These are phyloP conservation scores for Schizosaccharomyces lindneri DNA, from an alignment of 805 yeast species.

Conservation along the genomic window DNA sequence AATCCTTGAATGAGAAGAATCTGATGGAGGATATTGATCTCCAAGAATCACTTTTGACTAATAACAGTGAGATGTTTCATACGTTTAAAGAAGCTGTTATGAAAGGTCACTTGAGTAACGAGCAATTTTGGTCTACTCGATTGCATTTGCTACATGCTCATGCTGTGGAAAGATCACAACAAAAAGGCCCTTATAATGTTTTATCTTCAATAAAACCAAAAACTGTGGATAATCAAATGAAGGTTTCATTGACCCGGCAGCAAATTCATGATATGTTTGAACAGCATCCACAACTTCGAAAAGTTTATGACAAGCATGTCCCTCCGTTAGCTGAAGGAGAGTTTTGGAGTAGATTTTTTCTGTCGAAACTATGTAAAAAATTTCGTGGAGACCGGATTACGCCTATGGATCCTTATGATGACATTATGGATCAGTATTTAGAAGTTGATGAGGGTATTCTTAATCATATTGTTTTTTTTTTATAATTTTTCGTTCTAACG, in stretches of 20 bases:
- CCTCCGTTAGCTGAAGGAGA: conserved; percentile 76
- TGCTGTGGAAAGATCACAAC: conserved; percentile 65
- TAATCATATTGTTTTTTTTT: conserved; percentile 1
- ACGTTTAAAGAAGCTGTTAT: conserved; percentile 77
- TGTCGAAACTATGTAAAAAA: conserved; percentile 65
- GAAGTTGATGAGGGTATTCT: conserved; percentile 25
- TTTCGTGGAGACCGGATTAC: conserved; percentile 71
- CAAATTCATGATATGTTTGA: conserved; percentile 72
- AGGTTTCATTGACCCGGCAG: conserved; percentile 75
- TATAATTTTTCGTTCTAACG: neutral
- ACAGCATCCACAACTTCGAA: conserved; percentile 75
- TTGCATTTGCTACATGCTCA: conserved; percentile 57
- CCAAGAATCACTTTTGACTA: conserved; percentile 53
- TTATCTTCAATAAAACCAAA: conserved; percentile 69
- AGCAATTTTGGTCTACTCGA: conserved; percentile 54
- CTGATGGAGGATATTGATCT: conserved; percentile 30
- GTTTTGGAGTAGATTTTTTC: conserved; percentile 89
- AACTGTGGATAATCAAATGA: conserved; percentile 63
- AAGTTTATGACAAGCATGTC: conserved; percentile 73
- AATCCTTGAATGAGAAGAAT: neutral
- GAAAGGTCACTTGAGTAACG: conserved; percentile 35
- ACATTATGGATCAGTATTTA: conserved; percentile 61
- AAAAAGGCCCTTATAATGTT: conserved; percentile 81
- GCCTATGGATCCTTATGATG: conserved; percentile 56
- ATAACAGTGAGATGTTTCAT: conserved; percentile 41